phyloP scores from a whole-genome alignment of 176 grass and related monocot genomes.

The Oryza longistaminata region DNA sequence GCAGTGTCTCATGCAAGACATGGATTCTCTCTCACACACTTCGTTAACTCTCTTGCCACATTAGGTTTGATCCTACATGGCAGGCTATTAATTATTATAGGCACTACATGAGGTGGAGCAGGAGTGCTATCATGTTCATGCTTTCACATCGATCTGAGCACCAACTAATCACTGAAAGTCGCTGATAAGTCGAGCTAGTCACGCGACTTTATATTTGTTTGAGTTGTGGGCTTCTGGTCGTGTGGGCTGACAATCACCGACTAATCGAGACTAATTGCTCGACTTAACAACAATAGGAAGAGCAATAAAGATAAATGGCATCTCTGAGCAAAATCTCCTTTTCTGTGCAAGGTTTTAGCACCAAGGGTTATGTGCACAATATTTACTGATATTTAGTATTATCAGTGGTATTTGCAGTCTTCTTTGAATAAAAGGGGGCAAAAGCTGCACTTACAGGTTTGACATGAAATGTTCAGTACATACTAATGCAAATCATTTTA shows the following conservation, averaged over 20 bases:
- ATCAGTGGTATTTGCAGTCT: background rate
- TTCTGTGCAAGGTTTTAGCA: background rate
- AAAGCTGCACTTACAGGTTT: background rate
- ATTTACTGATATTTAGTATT: background rate
- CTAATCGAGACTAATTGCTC: too few species aligned
- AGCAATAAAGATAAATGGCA: background rate
- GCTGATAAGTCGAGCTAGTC: too few species aligned
- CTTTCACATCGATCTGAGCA: background rate
- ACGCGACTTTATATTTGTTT: too few species aligned
- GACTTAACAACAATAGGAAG: background rate
- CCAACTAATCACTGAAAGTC: too few species aligned
- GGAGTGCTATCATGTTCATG: background rate
- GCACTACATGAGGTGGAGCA: background rate
- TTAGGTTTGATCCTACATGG: too few species aligned
- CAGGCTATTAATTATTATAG: too few species aligned
- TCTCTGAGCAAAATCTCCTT: background rate
- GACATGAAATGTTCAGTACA: background rate
- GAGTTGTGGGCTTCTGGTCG: too few species aligned
- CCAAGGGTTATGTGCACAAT: background rate
- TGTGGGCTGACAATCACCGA: too few species aligned
- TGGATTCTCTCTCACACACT: too few species aligned
- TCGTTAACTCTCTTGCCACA: too few species aligned
- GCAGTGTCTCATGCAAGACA: too few species aligned
- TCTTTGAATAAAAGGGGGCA: background rate
- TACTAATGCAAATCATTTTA: conserved; percentile 1